These are phyloP conservation scores for Trametes sp. DNA, from an alignment of 1,284 basidiomycete genomes.

Conservation along the genomic window DNA sequence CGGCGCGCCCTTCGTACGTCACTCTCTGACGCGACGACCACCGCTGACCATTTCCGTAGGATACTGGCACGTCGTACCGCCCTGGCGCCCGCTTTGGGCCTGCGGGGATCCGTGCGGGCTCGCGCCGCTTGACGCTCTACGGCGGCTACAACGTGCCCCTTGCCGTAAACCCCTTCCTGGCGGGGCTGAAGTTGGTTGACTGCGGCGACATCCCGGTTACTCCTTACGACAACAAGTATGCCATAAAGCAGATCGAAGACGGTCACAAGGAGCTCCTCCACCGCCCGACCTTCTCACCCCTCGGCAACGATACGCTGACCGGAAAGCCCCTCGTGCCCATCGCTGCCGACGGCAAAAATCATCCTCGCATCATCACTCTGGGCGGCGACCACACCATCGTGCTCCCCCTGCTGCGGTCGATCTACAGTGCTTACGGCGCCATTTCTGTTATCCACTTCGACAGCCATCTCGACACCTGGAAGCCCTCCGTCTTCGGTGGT, in stretches of 20 bases:
- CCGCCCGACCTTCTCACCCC: constrained; percentile 62
- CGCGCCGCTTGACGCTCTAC: constrained; percentile 74
- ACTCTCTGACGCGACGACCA: constrained; percentile 10
- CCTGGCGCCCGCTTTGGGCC: constrained; percentile 85
- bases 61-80: constrained; percentile 78
- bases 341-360: constrained; percentile 66
- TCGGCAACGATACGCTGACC: constrained; percentile 66
- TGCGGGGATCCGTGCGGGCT: constrained; percentile 77
- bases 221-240: constrained; percentile 73
- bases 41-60: constrained; percentile 46
- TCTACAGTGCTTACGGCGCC: constrained; percentile 72
- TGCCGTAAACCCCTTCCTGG: constrained; percentile 69
- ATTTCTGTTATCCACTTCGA: constrained; percentile 85
- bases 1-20: constrained; percentile 77
- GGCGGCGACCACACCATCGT: constrained; percentile 85
- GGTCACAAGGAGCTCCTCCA: constrained; percentile 70
- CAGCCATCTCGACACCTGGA: constrained; percentile 78
- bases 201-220: constrained; percentile 71
- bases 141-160: constrained; percentile 81
- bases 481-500: constrained; percentile 74
- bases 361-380: constrained; percentile 75
- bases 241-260: constrained; percentile 77
- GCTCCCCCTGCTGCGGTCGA: constrained; percentile 68
- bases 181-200: constrained; percentile 71
- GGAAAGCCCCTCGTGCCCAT: constrained; percentile 62